These are phyloP conservation scores for Podospora anserina DNA, from an alignment of 495 filamentous ascomycete genomes.

Conservation along the genomic window DNA sequence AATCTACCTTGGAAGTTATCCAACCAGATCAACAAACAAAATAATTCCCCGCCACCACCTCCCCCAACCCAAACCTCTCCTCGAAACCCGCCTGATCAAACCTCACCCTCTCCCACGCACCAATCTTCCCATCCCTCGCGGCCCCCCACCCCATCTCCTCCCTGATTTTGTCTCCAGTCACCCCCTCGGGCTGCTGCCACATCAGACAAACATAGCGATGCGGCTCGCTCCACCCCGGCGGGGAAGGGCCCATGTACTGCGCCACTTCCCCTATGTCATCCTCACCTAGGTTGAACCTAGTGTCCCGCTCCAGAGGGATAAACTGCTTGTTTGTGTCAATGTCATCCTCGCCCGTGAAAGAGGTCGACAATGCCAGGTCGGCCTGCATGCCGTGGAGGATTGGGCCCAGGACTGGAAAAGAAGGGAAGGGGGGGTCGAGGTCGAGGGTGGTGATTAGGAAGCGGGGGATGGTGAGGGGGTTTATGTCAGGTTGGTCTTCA, in stretches of 20 bases:
- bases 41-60: constrained; percentile 53
- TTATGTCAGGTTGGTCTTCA: neutral
- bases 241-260: constrained; percentile 48
- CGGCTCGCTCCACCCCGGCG: constrained; percentile 49
- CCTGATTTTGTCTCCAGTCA: constrained; percentile 44
- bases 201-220: constrained; percentile 59
- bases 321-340: constrained; percentile 20
- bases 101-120: constrained; percentile 43
- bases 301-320: constrained; percentile 13
- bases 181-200: constrained; percentile 53
- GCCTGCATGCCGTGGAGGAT: constrained; percentile 50
- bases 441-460: constrained; percentile 52
- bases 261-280: constrained; percentile 27
- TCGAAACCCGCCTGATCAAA: constrained; percentile 52
- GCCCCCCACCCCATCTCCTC: constrained; percentile 31
- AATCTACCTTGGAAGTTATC: neutral
- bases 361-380: constrained; percentile 24
- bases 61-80: constrained; percentile 46
- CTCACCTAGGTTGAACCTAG: constrained; percentile 15
- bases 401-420: constrained; percentile 47
- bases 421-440: constrained; percentile 53
- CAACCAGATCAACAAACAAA: constrained; percentile 35
- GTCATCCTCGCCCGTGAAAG: constrained; percentile 1
- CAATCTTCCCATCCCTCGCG: constrained; percentile 38
- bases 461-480: constrained; percentile 11